Conservation (phyloP, 225 moss, liverwort and hornwort genomes). For the Straminergon stramineum region DNA sequence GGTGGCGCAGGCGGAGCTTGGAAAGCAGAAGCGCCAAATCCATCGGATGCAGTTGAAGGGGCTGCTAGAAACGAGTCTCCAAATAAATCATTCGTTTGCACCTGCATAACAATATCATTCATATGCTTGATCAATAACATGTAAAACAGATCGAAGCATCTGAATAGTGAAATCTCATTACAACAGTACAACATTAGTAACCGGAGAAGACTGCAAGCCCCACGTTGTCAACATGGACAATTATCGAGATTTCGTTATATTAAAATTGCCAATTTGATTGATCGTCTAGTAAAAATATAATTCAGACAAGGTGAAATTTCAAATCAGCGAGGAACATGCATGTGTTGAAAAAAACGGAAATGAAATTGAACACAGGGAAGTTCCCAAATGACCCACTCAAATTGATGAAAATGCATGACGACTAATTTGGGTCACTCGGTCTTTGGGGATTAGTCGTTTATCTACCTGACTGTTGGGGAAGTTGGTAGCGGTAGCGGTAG, state of each 20-base stretch:
- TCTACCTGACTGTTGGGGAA: conserved; percentile 27
- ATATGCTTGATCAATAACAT: not conserved
- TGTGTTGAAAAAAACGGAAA: not conserved
- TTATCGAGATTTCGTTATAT: not conserved
- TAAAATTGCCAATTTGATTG: not conserved
- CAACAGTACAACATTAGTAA: not conserved
- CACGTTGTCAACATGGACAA: not conserved
- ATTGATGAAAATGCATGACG: not conserved
- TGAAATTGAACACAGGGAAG: not conserved
- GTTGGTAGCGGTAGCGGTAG: not conserved
- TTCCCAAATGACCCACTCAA: not conserved
- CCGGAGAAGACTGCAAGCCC: not conserved
- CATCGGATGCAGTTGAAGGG: conserved; percentile 15
- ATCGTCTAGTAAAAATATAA: not conserved
- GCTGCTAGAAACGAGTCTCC: conserved; percentile 38
- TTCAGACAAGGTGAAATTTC: not conserved
- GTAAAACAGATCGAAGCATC: not conserved
- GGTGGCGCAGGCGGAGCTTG: conserved; percentile 29
- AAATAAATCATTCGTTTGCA: conserved; percentile 21
- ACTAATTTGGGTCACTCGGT: not conserved
- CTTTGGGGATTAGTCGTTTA: not conserved
- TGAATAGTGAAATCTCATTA: not conserved
- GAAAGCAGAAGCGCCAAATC: conserved; percentile 20
- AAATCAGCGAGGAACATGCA: not conserved
- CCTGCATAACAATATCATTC: conserved; percentile 2